Percentiles rank a stretch among this genome's conserved stretches.
These are phyloP conservation scores for Colletotrichum navitas DNA, from an alignment of 2,329 filamentous ascomycete genomes.

Conservation along the genomic window DNA sequence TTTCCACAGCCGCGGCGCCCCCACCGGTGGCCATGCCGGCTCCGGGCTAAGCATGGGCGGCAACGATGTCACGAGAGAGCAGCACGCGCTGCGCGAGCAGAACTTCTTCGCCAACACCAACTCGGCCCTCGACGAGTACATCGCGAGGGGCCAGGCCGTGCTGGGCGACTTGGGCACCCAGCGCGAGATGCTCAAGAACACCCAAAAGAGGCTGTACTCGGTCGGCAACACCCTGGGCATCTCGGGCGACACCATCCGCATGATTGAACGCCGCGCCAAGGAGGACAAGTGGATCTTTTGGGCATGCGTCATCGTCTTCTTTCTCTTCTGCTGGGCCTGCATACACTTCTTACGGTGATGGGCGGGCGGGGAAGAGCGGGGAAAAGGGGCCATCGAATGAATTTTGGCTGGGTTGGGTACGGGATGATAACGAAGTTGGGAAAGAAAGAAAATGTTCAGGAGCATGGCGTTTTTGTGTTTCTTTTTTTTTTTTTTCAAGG, in stretches of 20 bases:
- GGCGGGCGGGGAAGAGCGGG: background rate
- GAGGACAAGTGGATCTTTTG: constrained; percentile 99
- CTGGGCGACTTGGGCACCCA: constrained; percentile 90
- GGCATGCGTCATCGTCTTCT: constrained; percentile 86
- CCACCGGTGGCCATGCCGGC: constrained; percentile 49
- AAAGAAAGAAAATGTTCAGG: background rate
- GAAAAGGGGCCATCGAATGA: background rate
- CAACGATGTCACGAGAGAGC: constrained; percentile 78
- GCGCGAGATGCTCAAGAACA: constrained; percentile 94
- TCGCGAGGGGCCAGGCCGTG: constrained; percentile 91
- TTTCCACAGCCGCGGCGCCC: constrained; percentile 59
- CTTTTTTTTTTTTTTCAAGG: background rate
- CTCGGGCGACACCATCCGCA: constrained; percentile 95
- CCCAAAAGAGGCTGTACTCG: constrained; percentile 89
- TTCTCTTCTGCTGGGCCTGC: constrained; percentile 92
- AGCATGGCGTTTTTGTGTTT: constrained; percentile 33
- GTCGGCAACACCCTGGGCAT: constrained; percentile 95
- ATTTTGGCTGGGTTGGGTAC: background rate
- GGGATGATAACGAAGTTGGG: constrained; percentile 11
- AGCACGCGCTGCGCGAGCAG: constrained; percentile 89
- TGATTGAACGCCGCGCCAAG: constrained; percentile 90
- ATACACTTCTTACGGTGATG: constrained; percentile 82
- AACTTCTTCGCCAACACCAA: constrained; percentile 88
- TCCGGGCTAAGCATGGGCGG: constrained; percentile 62
- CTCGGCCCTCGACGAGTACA: constrained; percentile 90